Percentiles rank a stretch among this genome's conserved stretches.
phyloP scores from a whole-genome alignment of 2,329 filamentous ascomycete genomes.

The Colletotrichum graminicola region DNA sequence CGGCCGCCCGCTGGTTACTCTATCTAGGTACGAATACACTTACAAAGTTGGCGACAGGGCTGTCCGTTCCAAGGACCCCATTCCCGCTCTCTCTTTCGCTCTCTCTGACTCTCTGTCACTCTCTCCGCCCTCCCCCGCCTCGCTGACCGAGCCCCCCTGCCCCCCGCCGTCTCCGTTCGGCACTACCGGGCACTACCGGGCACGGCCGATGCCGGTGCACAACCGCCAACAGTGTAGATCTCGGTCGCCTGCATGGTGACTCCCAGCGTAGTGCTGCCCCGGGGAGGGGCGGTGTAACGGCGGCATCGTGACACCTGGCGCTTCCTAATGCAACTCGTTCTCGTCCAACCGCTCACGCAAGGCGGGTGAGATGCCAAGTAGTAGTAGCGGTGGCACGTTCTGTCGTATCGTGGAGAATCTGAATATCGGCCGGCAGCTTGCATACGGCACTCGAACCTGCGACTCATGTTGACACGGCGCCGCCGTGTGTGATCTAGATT shows the following conservation, averaged over 20 bases:
- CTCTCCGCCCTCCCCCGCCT: slow-evolving; percentile 10
- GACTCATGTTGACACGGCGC: neutral
- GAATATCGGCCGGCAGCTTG: neutral
- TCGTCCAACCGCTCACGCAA: neutral
- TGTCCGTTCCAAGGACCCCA: neutral
- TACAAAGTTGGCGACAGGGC: neutral
- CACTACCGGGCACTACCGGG: slow-evolving; percentile 29
- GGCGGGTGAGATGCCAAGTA: neutral
- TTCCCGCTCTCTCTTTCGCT: neutral
- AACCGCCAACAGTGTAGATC: neutral
- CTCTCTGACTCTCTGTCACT: neutral
- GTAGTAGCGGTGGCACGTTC: neutral
- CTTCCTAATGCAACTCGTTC: neutral
- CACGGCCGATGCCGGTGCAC: slow-evolving; percentile 22
- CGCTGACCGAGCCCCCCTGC: slow-evolving; percentile 21
- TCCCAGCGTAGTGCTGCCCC: neutral
- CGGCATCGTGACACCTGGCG: slow-evolving; percentile 25
- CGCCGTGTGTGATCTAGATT: neutral
- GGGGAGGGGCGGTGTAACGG: slow-evolving; percentile 12
- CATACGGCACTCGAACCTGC: slow-evolving; percentile 3
- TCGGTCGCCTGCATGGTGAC: slow-evolving; percentile 25
- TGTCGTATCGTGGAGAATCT: neutral
- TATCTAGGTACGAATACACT: neutral
- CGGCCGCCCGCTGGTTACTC: neutral
- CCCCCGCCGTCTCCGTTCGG: slow-evolving; percentile 36